phyloP scores from a whole-genome alignment of 768 basidiomycete genomes.

The Mycena rosella region DNA sequence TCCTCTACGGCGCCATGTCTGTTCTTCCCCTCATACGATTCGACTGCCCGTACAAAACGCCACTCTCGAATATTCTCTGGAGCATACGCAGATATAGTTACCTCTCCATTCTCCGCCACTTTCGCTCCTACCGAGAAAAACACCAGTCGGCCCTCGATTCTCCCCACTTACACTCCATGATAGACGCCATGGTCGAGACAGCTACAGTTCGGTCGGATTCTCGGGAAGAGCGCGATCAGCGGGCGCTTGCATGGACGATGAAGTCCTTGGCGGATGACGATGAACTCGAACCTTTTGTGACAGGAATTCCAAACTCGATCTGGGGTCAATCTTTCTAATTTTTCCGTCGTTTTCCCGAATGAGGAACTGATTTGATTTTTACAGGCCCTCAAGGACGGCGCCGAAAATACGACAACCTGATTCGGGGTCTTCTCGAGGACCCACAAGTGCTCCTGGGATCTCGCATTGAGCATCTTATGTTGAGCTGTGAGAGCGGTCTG shows the following conservation, averaged over 20 bases:
- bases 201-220: conserved; percentile 26
- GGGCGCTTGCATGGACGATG: conserved; percentile 36
- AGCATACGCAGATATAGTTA: conserved; percentile 13
- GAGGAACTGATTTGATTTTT: neutral
- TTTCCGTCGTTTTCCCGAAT: too few species aligned
- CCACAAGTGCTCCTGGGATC: conserved; percentile 24
- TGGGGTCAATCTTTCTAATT: neutral
- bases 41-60: conserved; percentile 37
- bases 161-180: conserved; percentile 1
- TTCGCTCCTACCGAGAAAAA: neutral
- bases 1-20: conserved; percentile 24
- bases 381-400: conserved; percentile 22
- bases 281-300: conserved; percentile 33
- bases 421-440: conserved; percentile 30
- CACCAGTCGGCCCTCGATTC: neutral
- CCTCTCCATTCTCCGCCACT: conserved; percentile 1
- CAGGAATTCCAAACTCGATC: conserved; percentile 29
- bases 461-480: conserved; percentile 35
- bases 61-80: conserved; percentile 28
- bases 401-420: conserved; percentile 35
- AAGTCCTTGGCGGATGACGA: conserved; percentile 35
- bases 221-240: conserved; percentile 31
- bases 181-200: conserved; percentile 23
- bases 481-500: conserved; percentile 35
- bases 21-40: conserved; percentile 21